phyloP scores from a whole-genome alignment of 345 rosid species.

The Pistacia integerrima region DNA sequence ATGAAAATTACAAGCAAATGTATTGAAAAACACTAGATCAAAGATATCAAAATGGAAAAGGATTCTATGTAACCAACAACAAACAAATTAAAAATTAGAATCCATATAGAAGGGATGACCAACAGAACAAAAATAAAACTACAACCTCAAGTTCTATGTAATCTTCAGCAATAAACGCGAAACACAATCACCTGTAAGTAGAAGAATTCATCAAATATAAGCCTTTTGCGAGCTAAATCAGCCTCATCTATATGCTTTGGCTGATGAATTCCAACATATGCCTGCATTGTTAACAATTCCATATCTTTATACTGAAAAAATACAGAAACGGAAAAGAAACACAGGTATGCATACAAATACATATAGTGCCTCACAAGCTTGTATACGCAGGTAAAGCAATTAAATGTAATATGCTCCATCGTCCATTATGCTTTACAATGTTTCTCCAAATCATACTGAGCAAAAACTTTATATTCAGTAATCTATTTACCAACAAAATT shows the following conservation, averaged over 20 bases:
- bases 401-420: neutral
- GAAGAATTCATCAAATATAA: conserved; percentile 91
- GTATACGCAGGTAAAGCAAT: neutral
- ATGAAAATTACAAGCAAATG: conserved; percentile 3
- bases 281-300: conserved; percentile 50
- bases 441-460: neutral
- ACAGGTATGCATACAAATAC: neutral
- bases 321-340: neutral
- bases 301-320: conserved; percentile 5
- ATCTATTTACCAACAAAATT: neutral
- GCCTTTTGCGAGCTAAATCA: conserved; percentile 92
- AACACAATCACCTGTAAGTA: conserved; percentile 73
- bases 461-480: neutral
- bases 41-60: neutral
- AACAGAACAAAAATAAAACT: conserved; percentile 1
- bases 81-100: neutral
- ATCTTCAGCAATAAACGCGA: neutral
- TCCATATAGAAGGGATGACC: neutral
- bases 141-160: conserved; percentile 6
- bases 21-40: neutral
- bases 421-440: neutral
- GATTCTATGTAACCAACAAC: neutral
- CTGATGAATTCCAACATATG: conserved; percentile 80
- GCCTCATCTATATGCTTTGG: conserved; percentile 83
- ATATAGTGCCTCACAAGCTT: neutral